phyloP scores from a whole-genome alignment of 2,329 filamentous ascomycete species.

The Xylariomycetidae sp. region DNA sequence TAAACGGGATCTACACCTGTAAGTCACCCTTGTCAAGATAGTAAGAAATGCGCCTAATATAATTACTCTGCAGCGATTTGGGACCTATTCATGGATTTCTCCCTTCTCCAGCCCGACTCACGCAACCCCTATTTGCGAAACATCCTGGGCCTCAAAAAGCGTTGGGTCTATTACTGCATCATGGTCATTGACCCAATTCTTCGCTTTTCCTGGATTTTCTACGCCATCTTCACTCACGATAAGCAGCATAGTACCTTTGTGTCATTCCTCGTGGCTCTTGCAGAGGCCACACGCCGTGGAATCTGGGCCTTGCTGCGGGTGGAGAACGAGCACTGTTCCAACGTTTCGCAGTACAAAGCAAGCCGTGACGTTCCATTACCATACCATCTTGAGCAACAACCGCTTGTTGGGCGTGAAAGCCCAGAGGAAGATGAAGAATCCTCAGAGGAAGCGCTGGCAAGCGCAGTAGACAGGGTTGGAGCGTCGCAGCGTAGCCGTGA shows the following conservation, averaged over 20 bases:
- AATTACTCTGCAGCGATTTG: slow-evolving; percentile 60
- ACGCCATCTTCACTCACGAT: slow-evolving; percentile 74
- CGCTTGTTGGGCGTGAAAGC: slow-evolving; percentile 37
- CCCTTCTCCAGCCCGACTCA: slow-evolving; percentile 71
- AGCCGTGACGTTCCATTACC: slow-evolving; percentile 82
- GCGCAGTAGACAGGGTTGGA: slow-evolving; percentile 9
- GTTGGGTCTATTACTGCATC: slow-evolving; percentile 80
- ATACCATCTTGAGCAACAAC: slow-evolving; percentile 53
- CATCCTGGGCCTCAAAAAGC: slow-evolving; percentile 69
- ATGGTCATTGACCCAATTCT: slow-evolving; percentile 80
- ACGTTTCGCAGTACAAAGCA: slow-evolving; percentile 85
- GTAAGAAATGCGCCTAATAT: too few relatives aligned
- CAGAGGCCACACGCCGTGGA: slow-evolving; percentile 77
- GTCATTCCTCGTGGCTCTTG: slow-evolving; percentile 71
- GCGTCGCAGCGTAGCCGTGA: slow-evolving; percentile 12
- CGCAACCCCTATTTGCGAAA: slow-evolving; percentile 65
- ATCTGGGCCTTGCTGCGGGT: slow-evolving; percentile 92
- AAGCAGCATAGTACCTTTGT: slow-evolving; percentile 76
- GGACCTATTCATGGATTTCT: slow-evolving; percentile 97
- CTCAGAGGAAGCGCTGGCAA: neutral
- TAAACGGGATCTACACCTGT: slow-evolving; percentile 81
- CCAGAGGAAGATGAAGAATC: slow-evolving; percentile 22
- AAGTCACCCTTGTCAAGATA: slow-evolving; percentile 30
- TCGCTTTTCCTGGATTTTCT: slow-evolving; percentile 92
- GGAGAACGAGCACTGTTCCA: slow-evolving; percentile 95